Conservation (phyloP, 305 asterid genomes). For the Fraxinus floribunda region DNA sequence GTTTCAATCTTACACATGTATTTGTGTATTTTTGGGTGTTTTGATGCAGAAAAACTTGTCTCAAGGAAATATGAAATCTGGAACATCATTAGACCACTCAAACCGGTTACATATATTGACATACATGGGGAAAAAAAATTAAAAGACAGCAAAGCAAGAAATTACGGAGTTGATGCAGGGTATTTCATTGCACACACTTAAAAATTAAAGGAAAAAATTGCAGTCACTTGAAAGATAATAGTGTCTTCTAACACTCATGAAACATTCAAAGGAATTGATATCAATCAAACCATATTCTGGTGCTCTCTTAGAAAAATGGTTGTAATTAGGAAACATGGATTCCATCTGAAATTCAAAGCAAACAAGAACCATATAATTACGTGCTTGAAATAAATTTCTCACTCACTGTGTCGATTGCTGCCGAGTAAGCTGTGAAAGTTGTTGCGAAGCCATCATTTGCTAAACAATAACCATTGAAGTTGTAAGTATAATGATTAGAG, state of each 20-base stretch:
- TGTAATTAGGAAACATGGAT: background rate
- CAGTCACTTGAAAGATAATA: background rate
- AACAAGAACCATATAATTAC: background rate
- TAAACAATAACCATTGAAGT: conserved; percentile 22
- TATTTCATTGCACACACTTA: background rate
- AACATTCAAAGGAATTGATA: background rate
- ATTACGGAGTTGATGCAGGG: background rate
- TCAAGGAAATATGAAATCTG: background rate
- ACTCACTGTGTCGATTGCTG: conserved; percentile 61
- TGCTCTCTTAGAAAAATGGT: background rate
- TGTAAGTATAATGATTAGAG: background rate
- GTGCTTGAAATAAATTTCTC: conserved; percentile 5
- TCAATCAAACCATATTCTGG: background rate
- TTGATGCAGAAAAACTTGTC: background rate
- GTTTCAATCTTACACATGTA: background rate
- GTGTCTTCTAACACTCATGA: background rate
- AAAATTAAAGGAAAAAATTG: background rate
- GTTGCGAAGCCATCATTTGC: conserved; percentile 64
- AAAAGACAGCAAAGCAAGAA: background rate
- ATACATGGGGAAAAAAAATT: background rate
- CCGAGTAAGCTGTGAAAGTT: conserved; percentile 45
- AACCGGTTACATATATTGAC: background rate
- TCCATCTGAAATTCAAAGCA: background rate
- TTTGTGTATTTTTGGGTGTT: background rate
- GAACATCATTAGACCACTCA: background rate